Conservation (phyloP, 306 rosid species). For the Pterocarpus macrocarpus region DNA sequence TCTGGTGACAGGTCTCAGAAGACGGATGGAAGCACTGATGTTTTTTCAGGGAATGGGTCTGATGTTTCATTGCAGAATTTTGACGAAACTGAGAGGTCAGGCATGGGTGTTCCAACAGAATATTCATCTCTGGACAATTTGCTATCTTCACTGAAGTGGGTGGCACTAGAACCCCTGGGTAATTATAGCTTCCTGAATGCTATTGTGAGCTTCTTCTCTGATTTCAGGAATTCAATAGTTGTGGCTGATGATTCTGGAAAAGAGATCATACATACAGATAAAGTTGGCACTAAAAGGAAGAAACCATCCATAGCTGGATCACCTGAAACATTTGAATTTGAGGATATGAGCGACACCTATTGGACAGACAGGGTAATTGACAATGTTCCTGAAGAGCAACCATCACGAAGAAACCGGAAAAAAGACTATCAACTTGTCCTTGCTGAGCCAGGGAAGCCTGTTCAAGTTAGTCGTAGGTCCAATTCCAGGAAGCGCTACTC, state of each 20-base stretch:
- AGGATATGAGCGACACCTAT: slow-evolving; percentile 93
- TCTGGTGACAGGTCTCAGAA: slow-evolving; percentile 67
- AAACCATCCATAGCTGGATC: slow-evolving; percentile 48
- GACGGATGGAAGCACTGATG: slow-evolving; percentile 59
- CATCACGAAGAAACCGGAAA: slow-evolving; percentile 63
- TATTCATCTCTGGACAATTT: slow-evolving; percentile 74
- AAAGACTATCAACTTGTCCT: slow-evolving; percentile 58
- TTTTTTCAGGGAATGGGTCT: slow-evolving; percentile 50
- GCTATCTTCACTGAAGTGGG: slow-evolving; percentile 70
- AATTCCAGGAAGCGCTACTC: slow-evolving; percentile 74
- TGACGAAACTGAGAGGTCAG: slow-evolving; percentile 62
- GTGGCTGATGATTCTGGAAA: slow-evolving; percentile 53
- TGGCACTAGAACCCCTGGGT: slow-evolving; percentile 77
- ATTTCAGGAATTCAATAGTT: slow-evolving; percentile 75
- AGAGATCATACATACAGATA: slow-evolving; percentile 52
- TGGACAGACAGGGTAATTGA: slow-evolving; percentile 96
- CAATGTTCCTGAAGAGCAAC: slow-evolving; percentile 84
- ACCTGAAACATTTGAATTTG: slow-evolving; percentile 90
- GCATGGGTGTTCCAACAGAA: slow-evolving; percentile 54
- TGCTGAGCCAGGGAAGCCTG: slow-evolving; percentile 66
- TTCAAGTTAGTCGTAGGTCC: slow-evolving; percentile 71
- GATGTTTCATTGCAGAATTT: slow-evolving; percentile 54
- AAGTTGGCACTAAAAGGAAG: slow-evolving; percentile 73
- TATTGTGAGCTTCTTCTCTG: slow-evolving; percentile 79
- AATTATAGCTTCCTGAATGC: slow-evolving; percentile 52